A percentile compares a stretch with the other conserved stretches of the same genome.
Conservation (phyloP, 306 rosid species). For the Elaeagnus macrophylla region DNA sequence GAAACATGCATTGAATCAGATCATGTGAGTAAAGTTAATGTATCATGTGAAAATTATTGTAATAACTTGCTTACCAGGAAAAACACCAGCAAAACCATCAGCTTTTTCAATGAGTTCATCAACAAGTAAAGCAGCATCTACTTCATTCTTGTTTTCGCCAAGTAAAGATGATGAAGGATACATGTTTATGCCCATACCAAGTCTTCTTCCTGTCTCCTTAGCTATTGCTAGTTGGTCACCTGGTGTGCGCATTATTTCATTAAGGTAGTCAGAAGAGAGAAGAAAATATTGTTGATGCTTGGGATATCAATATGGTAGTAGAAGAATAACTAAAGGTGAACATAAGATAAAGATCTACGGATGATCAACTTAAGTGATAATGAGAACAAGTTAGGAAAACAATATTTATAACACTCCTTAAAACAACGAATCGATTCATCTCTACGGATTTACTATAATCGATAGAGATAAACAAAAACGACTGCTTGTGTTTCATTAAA, state of each 20-base stretch:
- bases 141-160: constrained; percentile 38
- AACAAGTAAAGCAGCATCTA: constrained; percentile 31
- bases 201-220: constrained; percentile 76
- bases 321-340: not conserved
- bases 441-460: not conserved
- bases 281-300: not conserved
- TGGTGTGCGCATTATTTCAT: constrained; percentile 20
- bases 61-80: constrained; percentile 40
- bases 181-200: constrained; percentile 78
- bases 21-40: not conserved
- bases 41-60: not conserved
- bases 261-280: constrained; percentile 7
- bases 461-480: not conserved
- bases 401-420: too few species aligned
- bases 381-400: not conserved
- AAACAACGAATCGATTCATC: too few species aligned
- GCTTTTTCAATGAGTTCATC: constrained; percentile 77
- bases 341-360: too few species aligned
- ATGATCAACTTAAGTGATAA: not conserved
- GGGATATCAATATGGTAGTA: constrained; percentile 1
- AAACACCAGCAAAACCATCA: constrained; percentile 80
- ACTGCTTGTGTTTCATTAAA: too few species aligned
- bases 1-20: constrained; percentile 4
- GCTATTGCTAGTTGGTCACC: constrained; percentile 77
- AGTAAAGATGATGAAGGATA: constrained; percentile 74